Evolutionary conservation across 768 basidiomycete genomes (phyloP), one percentile per base, ranked within the genome.

Genomic region (Pulveroboletus sp.): DNA sequence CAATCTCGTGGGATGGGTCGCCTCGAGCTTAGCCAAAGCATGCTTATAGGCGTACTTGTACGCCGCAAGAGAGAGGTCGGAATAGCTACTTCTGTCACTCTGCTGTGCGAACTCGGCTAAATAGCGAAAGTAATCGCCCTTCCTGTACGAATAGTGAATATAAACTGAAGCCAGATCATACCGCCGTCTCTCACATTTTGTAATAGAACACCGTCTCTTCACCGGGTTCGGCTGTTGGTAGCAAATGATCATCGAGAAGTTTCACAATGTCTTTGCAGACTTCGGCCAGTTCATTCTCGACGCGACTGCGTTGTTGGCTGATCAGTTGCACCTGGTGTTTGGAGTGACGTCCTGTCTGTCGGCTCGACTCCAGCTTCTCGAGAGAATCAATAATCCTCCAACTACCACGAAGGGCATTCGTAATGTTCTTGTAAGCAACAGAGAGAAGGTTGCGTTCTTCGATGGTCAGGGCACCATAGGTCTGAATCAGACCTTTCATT

Each of bases 41-140:
- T 92, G 88, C 68, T 88, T 82, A 65, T 91, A 92, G 40, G 92
- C 90, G 50, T 77, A 71, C 74, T 88, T 90, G 78, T 94, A 90
- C 3, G 88, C 85, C 56, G 86, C 85, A 50, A 93, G 79, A 17
- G 91, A 90, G 49, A 81, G 75, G 57, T 85, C 82, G 31, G 85
- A 87, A 52, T 81, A 84, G 60, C 72, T 73, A 58, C 83, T 78
- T 57, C 87, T 80, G 49, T 85, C 81, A 55, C 82, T 75, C 55
- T 82, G 79, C 21, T 79, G 82, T 16, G 89, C 84, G 63, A 91
- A 87, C 69, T 93, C 91, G 40, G 90, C 89, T 45, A 92, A 80
- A 71, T 93, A 94, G 55, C 90, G 86, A 73, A 88, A 90, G 72
- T 93, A 94, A 66, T 93, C 91, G 49, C 90, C 91, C 71, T 83